Base-by-base conservation (phyloP, 2,329 filamentous ascomycete genomes). In the Zymoseptoria ardabiliae region DNA sequence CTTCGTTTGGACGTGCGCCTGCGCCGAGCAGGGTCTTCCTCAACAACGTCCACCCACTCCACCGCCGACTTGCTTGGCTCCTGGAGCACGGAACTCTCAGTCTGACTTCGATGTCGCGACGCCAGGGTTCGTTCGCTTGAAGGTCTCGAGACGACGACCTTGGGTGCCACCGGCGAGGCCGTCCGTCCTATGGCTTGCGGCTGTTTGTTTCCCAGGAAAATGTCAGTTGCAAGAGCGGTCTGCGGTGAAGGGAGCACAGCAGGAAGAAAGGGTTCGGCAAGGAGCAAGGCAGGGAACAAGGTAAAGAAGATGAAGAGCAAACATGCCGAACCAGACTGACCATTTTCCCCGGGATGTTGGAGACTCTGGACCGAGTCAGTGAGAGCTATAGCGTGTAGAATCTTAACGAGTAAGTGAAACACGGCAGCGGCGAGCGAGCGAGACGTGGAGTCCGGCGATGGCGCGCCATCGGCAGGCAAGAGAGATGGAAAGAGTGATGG, bases 11-110 rank as follows among this genome's bases (percentile, higher is more conserved):
- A 19, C 23, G 54, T 52, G 45, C 57, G 56, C 58, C 61, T 61
- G 30, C 58, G 60, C 49, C 53, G 58, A 41, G 45, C 61, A 56
- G 35, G 49, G 20, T 30, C 51, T 20, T 55, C 22, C 56, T 69
- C 63, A 48, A 70, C 69, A 41, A 69, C 58, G 59, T 71, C 68
- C 20, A 66, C 57, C 70, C 69, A 70, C 52, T 70, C 67, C 54
- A 55, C 48, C 19, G 65, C 63, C 48, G 25, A 28, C 41, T 61
- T 58, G 56, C 57, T 49, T 54, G 60, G 61, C 53, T 64, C 66
- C 59, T 63, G 62, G 51, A 49, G 54, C 48, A 58, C 62, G 8
- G 58, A 59, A 50, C 61, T 62, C 25, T 61, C 59, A 48, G 63
- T 60, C 61, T 65, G 60, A 60, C 63, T 63, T 35, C 68, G 60